Evolutionary conservation across 2,329 filamentous ascomycete species (phyloP).

Genomic region (Pezicula neosporulosa): DNA sequence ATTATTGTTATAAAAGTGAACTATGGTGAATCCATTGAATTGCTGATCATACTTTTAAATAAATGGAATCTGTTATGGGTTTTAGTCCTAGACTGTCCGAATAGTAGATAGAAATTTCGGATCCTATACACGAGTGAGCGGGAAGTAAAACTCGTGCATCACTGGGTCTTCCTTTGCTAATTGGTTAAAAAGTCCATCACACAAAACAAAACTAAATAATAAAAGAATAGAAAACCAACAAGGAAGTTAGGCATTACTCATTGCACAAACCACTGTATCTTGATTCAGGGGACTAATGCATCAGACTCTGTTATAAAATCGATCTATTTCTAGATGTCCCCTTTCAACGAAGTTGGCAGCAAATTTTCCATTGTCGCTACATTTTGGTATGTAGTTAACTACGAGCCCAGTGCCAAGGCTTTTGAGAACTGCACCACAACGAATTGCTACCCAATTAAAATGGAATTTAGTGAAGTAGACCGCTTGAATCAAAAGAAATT

Average conservation of each 20-base stretch:
- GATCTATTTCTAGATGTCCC: not conserved
- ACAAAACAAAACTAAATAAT: too few species aligned
- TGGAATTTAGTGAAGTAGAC: not conserved
- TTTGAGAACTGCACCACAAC: slow-evolving; percentile 3
- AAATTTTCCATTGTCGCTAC: not conserved
- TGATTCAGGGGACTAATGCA: not conserved
- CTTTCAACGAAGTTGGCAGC: not conserved
- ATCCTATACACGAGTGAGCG: not conserved
- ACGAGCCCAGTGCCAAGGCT: not conserved
- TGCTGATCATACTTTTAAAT: too few species aligned
- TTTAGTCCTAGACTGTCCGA: not conserved
- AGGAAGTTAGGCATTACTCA: not conserved
- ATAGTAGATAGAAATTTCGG: not conserved
- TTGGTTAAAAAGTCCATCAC: not conserved
- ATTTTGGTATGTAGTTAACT: slow-evolving; percentile 3
- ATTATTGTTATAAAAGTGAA: too few species aligned
- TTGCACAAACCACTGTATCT: not conserved
- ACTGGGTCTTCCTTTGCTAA: not conserved
- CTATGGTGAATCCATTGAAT: too few species aligned
- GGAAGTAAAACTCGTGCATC: not conserved
- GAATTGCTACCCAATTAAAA: not conserved
- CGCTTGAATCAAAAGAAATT: not conserved
- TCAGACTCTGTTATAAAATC: not conserved
- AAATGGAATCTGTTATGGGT: too few species aligned
- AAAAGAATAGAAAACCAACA: too few species aligned